Evolutionary conservation across 106 monocot species (phyloP).

Genomic region (Dioscorea zingiberensis): DNA sequence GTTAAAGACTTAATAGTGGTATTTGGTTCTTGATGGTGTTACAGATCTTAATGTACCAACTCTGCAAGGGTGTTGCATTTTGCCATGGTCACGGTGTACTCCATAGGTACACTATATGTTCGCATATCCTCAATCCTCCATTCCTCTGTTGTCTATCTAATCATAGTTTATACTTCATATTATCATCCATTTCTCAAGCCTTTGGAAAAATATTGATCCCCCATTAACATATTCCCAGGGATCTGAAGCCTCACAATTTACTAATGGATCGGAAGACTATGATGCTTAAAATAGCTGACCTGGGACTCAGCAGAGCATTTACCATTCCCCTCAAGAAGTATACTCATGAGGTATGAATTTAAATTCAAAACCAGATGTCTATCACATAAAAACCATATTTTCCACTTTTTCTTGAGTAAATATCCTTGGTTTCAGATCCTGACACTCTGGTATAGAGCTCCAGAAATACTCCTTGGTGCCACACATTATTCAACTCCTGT

Average conservation of each 20-base stretch:
- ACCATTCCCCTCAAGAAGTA: constrained; percentile 92
- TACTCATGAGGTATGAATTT: constrained; percentile 73
- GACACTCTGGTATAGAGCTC: constrained; percentile 83
- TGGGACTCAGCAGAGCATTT: constrained; percentile 84
- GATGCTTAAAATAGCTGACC: constrained; percentile 93
- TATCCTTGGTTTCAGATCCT: constrained; percentile 40
- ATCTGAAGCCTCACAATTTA: constrained; percentile 95
- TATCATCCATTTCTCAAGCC: too few relatives aligned
- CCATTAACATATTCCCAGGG: constrained; percentile 21
- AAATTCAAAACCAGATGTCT: not conserved
- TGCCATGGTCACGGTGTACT: constrained; percentile 88
- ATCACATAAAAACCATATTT: not conserved
- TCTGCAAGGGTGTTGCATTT: constrained; percentile 96
- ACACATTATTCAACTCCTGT: constrained; percentile 68
- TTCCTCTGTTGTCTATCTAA: too few relatives aligned
- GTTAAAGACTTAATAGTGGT: too few relatives aligned
- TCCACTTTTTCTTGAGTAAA: too few relatives aligned
- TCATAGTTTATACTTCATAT: too few relatives aligned
- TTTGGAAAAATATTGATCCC: too few relatives aligned
- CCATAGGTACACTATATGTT: constrained; percentile 44
- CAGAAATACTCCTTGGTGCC: constrained; percentile 68
- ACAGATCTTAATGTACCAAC: constrained; percentile 92
- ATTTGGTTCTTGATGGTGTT: not conserved
- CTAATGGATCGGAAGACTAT: constrained; percentile 86
- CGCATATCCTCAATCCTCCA: too few relatives aligned